These are phyloP conservation scores for Glebionis coronaria DNA, from an alignment of 129 eudicot species.

Conservation along the genomic window DNA sequence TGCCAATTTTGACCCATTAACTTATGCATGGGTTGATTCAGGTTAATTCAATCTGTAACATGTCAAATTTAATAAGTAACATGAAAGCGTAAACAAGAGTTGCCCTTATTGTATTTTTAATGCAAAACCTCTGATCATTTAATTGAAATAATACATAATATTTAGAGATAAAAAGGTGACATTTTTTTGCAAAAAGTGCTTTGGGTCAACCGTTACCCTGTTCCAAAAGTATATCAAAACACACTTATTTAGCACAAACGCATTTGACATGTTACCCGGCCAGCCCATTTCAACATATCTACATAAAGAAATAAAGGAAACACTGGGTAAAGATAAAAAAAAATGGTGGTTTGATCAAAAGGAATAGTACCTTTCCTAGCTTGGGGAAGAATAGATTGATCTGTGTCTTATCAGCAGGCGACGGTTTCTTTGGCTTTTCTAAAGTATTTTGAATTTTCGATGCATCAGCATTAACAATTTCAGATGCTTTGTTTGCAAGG, in stretches of 20 bases:
- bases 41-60: background rate
- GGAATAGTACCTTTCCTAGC: constrained; percentile 59
- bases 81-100: too few species aligned
- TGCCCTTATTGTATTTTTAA: too few species aligned
- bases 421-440: constrained; percentile 41
- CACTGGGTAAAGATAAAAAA: background rate
- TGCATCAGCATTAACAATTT: constrained; percentile 23
- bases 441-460: constrained; percentile 29
- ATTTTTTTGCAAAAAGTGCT: too few species aligned
- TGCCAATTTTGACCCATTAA: constrained; percentile 2
- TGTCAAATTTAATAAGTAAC: background rate
- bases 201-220: background rate
- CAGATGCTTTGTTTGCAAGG: constrained; percentile 29
- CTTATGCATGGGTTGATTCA: background rate
- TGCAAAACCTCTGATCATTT: too few species aligned
- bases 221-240: too few species aligned
- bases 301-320: background rate
- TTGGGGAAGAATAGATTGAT: constrained; percentile 72
- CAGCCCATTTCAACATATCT: background rate
- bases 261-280: background rate
- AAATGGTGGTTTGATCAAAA: background rate
- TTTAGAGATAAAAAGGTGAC: too few species aligned
- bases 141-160: too few species aligned
- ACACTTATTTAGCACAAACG: too few species aligned
- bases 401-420: constrained; percentile 46